A percentile compares a stretch with the other conserved stretches of the same genome.
Conservation (phyloP, 2,329 filamentous ascomycete species). For the Lanzia echinophila region DNA sequence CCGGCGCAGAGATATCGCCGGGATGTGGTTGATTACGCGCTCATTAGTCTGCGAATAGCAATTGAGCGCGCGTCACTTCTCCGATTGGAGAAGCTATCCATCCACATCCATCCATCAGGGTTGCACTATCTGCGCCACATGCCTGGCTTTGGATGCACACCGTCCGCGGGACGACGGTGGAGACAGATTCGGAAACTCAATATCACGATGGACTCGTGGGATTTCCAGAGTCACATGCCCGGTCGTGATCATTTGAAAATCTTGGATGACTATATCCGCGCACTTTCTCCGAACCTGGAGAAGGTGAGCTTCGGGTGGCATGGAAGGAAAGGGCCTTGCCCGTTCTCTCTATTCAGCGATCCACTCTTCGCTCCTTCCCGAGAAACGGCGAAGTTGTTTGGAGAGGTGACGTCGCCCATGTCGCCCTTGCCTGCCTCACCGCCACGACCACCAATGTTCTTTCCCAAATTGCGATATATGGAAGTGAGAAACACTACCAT, state of each 20-base stretch:
- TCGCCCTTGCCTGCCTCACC: slow-evolving; percentile 51
- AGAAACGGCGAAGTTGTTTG: slow-evolving; percentile 51
- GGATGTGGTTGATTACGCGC: slow-evolving; percentile 77
- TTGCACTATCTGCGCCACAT: slow-evolving; percentile 72
- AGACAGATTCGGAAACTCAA: slow-evolving; percentile 67
- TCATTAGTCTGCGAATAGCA: slow-evolving; percentile 80
- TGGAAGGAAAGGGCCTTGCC: slow-evolving; percentile 65
- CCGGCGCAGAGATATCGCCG: slow-evolving; percentile 64
- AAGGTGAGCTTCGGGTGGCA: slow-evolving; percentile 74
- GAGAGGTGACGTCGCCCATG: slow-evolving; percentile 59
- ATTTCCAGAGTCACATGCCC: slow-evolving; percentile 52
- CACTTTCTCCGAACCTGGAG: slow-evolving; percentile 59
- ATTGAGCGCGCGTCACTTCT: slow-evolving; percentile 65
- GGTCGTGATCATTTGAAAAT: slow-evolving; percentile 68
- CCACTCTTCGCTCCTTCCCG: slow-evolving; percentile 57
- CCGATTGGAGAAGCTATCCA: slow-evolving; percentile 61
- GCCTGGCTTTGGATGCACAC: slow-evolving; percentile 67
- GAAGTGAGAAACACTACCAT: slow-evolving; percentile 66
- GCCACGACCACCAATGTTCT: slow-evolving; percentile 51
- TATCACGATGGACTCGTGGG: slow-evolving; percentile 66
- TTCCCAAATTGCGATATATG: slow-evolving; percentile 61
- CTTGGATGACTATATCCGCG: slow-evolving; percentile 72
- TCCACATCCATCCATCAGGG: slow-evolving; percentile 69
- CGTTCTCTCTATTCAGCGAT: slow-evolving; percentile 58
- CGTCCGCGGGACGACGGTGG: slow-evolving; percentile 68